A percentile compares a stretch with the other conserved stretches of the same genome.
Conservation (phyloP, 257 asterid species). For the Solanum bulbocastanum region DNA sequence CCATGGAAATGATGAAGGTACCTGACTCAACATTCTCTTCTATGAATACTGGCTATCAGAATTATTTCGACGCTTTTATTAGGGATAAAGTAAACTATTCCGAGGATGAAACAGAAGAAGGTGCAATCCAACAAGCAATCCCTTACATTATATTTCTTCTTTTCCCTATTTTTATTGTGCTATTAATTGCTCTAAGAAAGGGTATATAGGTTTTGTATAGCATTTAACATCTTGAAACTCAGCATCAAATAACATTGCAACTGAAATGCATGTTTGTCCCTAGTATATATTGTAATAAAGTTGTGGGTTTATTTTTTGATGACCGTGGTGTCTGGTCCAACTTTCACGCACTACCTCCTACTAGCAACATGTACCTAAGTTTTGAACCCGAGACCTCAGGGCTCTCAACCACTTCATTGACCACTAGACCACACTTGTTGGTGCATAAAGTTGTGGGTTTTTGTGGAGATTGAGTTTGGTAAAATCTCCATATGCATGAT, state of each 20-base stretch:
- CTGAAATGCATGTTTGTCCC: not conserved
- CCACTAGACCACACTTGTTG: too few relatives aligned
- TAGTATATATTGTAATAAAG: not conserved
- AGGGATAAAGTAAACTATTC: slow-evolving; percentile 34
- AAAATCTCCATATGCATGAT: not conserved
- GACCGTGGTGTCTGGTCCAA: too few relatives aligned
- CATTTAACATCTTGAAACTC: not conserved
- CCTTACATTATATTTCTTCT: slow-evolving; percentile 54
- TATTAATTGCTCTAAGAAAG: slow-evolving; percentile 31
- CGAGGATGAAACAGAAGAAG: slow-evolving; percentile 42
- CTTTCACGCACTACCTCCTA: too few relatives aligned
- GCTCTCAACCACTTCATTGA: too few relatives aligned
- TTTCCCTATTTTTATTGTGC: slow-evolving; percentile 54
- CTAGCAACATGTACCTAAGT: too few relatives aligned
- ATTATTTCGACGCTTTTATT: slow-evolving; percentile 73
- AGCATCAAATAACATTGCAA: not conserved
- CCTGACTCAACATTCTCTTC: slow-evolving; percentile 18
- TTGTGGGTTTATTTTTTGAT: not conserved
- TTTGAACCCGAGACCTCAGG: accelerated
- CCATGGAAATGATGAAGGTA: slow-evolving; percentile 91
- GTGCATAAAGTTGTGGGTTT: not conserved
- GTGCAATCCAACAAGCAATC: slow-evolving; percentile 32
- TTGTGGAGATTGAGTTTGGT: not conserved
- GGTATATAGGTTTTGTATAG: not conserved
- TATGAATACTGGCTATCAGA: slow-evolving; percentile 40